Percentiles rank a stretch among this genome's conserved stretches.
Evolutionary conservation across 1,284 basidiomycete species (phyloP).

Genomic region (Apiotrichum gracile): DNA sequence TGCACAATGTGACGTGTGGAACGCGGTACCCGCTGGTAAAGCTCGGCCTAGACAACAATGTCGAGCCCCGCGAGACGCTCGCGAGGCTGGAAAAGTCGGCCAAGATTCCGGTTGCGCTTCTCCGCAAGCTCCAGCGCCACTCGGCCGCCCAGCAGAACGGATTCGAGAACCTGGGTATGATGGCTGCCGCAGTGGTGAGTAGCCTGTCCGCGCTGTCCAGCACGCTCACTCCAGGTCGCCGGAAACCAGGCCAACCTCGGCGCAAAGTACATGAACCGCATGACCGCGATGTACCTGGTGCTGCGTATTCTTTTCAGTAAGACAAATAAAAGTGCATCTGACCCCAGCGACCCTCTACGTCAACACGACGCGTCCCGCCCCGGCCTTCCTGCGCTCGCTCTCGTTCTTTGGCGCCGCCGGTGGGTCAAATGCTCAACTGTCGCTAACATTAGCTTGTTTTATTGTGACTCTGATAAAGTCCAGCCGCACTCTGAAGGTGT

Average conservation of each 20-base stretch:
- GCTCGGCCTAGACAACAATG: slow-evolving; percentile 28
- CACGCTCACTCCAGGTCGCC: slow-evolving; percentile 20
- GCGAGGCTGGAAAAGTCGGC: slow-evolving; percentile 24
- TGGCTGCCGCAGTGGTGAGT: slow-evolving; percentile 30
- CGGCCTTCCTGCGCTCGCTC: slow-evolving; percentile 20
- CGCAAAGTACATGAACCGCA: slow-evolving; percentile 29
- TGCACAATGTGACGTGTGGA: slow-evolving; percentile 22
- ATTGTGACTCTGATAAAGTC: slow-evolving; percentile 27
- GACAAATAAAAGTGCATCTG: background rate
- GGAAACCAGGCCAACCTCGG: slow-evolving; percentile 33
- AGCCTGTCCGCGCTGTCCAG: background rate
- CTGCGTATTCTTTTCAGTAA: slow-evolving; percentile 19
- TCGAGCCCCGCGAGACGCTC: slow-evolving; percentile 23
- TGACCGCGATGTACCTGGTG: slow-evolving; percentile 27
- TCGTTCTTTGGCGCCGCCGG: slow-evolving; percentile 13
- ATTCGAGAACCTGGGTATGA: slow-evolving; percentile 27
- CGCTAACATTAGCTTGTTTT: slow-evolving; percentile 12
- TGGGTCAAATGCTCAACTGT: slow-evolving; percentile 28
- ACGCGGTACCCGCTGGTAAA: slow-evolving; percentile 17
- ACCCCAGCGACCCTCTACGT: slow-evolving; percentile 25
- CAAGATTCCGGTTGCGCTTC: slow-evolving; percentile 18
- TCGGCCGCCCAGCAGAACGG: slow-evolving; percentile 33
- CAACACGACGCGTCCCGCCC: slow-evolving; percentile 20
- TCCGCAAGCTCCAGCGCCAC: slow-evolving; percentile 27
- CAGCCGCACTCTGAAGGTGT: slow-evolving; percentile 17